Evolutionary conservation across 306 rosid genomes (phyloP).

Genomic region (Potentilla sterilis): DNA sequence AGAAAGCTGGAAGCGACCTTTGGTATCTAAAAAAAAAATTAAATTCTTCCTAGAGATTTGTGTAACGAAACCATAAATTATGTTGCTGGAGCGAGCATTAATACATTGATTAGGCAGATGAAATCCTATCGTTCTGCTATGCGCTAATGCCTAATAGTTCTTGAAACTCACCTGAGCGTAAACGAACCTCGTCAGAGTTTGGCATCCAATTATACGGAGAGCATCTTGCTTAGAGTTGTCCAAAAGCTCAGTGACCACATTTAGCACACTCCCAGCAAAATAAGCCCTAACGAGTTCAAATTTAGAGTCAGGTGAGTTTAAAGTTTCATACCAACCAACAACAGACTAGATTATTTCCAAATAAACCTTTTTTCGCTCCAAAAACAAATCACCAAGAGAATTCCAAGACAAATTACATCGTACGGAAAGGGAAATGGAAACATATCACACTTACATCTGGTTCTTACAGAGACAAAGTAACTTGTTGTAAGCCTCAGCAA

Average conservation of each 20-base stretch:
- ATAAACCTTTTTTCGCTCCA: neutral
- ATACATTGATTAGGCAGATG: neutral
- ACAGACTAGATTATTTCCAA: neutral
- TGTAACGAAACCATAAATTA: neutral
- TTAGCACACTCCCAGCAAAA: conserved; percentile 74
- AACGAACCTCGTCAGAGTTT: conserved; percentile 72
- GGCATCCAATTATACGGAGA: conserved; percentile 77
- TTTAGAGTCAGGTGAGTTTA: neutral
- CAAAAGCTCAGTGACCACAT: conserved; percentile 71
- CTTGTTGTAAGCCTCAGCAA: conserved; percentile 71
- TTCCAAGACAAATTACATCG: neutral
- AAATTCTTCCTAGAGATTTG: neutral
- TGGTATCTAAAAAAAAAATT: neutral
- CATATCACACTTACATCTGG: conserved; percentile 78
- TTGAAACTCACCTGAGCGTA: conserved; percentile 63
- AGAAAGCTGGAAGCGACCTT: neutral
- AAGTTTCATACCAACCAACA: neutral
- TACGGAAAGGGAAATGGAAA: conserved; percentile 10
- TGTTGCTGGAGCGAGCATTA: neutral
- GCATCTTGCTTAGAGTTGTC: conserved; percentile 73
- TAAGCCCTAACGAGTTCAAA: conserved; percentile 61
- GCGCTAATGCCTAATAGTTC: neutral
- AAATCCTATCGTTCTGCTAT: neutral
- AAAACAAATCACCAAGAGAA: neutral
- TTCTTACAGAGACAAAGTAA: conserved; percentile 78